Evolutionary conservation across 2,329 filamentous ascomycete species (phyloP), one percentile per base, ranked within the genome.

Genomic region (Fonsecaea pedrosoi): DNA sequence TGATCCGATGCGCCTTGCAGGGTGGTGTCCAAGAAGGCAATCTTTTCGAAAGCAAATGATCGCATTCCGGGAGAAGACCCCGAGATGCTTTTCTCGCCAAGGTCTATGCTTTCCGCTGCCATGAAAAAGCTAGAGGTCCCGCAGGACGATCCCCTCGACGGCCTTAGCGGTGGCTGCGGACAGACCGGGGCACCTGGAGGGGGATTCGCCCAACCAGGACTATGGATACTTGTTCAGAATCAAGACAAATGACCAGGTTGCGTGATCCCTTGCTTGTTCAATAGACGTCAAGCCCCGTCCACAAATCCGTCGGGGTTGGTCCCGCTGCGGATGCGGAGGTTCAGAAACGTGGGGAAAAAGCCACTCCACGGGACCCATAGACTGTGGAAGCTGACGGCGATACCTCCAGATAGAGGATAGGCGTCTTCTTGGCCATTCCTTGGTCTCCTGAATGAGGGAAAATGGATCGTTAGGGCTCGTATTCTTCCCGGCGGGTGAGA

Each of bases 341-440:
- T 42, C 1, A 50, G 45, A 25, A 50, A 38, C 45, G 45, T 50
- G 45, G 45, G 18, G 45, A 50, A 10, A 10, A 3, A 25, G 25
- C 25, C 25, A 25, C 25, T 25, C 25, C 2, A 25, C 25, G 25
- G 25, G 25, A 25, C 25, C 7, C 3, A 8, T 10, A 21, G 40
- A 2, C 13, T n/a, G 4, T n/a, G 40, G 18, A 50, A 3, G 6
- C 45, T 21, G 45, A 9, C 45, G 45, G 45, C 18, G 45, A 50
- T 50, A 50, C 25, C 45, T 21, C 45, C 45, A 50, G 45, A 50
- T 25, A 18, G 18, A 50, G 45, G 18, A 50, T 50, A 50, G 45
- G 12, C 45, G 12, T 50, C 7, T 50, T 9, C 45, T 50, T 50
- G 9, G 45, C 45, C 18, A 25, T 25, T 18, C 7, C 18, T 21